Evolutionary conservation across 2,329 filamentous ascomycete species (phyloP), one percentile per base, ranked within the genome.

Genomic region (Mycocentrospora acerina): DNA sequence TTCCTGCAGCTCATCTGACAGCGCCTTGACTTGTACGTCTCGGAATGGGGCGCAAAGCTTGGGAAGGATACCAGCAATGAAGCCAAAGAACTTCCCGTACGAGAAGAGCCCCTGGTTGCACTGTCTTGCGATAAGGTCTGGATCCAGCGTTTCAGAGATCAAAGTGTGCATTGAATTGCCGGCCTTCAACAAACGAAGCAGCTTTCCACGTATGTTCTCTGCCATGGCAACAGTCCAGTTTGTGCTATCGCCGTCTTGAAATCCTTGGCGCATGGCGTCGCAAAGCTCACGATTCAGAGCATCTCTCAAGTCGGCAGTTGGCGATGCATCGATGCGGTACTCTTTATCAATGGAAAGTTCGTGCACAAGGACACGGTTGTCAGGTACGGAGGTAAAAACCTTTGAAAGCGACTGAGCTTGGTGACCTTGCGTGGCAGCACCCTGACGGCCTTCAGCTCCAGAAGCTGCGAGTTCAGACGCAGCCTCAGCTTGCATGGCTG

Each of bases 11-110:
- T 83, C 80, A 33, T 85, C 78, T 2, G 82, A 73, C 14, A 91
- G 68, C 2, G 78, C 75, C 60, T 86, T 84, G 41, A 89, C 84
- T 59, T 89, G 82, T 4, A 80, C 80, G 57, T 93, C 88, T n/a
- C 88, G 77, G 59, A 88, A 83, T 0, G 88, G 88, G 0, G 88
- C 88, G 55, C 88, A 91, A 11, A 93, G 78, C 60, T 87, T 87
- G 5, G 87, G 87, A 32, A 93, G 72, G 31, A 93, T 76, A 2
- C 80, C 79, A 1, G 81, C 82, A 76, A 91, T 88, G 46, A 88
- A 86, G 2, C 76, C 71, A 60, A 91, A 91, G 67, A 91, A 90
- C 42, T 82, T 85, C 50, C 86, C 83, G 50, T 90, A 90, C 0
- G 87, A 90, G 62, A 91, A 91, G 33, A 80, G 81, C 11, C 87